phyloP scores from a whole-genome alignment of 805 yeast genomes.

The Barnettozyma botsteinii region DNA sequence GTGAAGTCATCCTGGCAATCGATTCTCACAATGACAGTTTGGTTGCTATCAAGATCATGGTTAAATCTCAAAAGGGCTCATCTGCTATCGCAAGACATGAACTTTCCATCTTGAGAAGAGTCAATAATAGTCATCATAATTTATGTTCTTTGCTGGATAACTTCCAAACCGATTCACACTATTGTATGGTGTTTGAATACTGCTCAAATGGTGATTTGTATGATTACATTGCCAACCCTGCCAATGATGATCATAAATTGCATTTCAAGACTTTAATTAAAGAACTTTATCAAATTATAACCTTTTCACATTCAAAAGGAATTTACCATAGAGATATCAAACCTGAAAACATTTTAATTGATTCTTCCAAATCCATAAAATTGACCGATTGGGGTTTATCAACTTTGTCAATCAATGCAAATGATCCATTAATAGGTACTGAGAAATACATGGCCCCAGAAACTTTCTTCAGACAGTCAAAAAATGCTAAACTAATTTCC shows the following conservation, averaged over 20 bases:
- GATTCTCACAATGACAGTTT: constrained; percentile 29
- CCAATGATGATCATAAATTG: constrained; percentile 15
- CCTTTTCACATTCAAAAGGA: constrained; percentile 50
- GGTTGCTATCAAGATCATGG: constrained; percentile 54
- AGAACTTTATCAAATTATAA: constrained; percentile 48
- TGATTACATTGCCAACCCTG: constrained; percentile 36
- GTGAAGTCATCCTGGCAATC: constrained; percentile 49
- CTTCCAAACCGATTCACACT: constrained; percentile 48
- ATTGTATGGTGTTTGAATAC: constrained; percentile 58
- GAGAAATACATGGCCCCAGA: constrained; percentile 95
- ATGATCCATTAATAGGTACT: constrained; percentile 52
- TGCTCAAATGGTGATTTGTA: constrained; percentile 64
- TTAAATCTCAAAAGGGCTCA: constrained; percentile 36
- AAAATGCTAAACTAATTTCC: constrained; percentile 4
- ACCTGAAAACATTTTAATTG: constrained; percentile 63
- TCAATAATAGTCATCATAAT: constrained; percentile 35
- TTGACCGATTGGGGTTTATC: constrained; percentile 75
- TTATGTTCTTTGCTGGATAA: constrained; percentile 54
- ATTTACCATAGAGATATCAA: constrained; percentile 68
- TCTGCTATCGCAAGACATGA: constrained; percentile 49
- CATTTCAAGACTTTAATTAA: constrained; percentile 36
- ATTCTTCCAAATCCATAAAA: constrained; percentile 46
- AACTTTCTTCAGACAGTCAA: constrained; percentile 44
- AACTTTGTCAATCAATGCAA: constrained; percentile 30
- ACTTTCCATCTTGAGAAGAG: constrained; percentile 32